A percentile compares a stretch with the other conserved stretches of the same genome.
Evolutionary conservation across 306 rosid genomes (phyloP).

Genomic region (Cucumis hystrix): DNA sequence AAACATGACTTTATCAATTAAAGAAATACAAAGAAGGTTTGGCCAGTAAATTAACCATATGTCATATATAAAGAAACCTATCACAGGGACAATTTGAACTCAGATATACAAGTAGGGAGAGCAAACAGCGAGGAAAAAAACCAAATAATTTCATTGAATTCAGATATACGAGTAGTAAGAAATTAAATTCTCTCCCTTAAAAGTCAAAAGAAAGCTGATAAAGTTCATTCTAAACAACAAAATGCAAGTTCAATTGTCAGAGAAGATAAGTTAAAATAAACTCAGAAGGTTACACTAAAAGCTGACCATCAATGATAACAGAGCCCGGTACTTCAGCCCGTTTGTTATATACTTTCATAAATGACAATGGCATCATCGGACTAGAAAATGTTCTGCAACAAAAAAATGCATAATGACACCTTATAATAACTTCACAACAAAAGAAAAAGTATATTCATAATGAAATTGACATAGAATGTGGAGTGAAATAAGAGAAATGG

Average conservation of each 20-base stretch:
- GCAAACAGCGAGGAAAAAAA: neutral
- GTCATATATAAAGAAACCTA: neutral
- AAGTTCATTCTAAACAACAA: neutral
- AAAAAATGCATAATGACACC: neutral
- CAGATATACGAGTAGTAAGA: no score
- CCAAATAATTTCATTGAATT: neutral
- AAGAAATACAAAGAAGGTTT: neutral
- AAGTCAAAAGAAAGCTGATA: no score
- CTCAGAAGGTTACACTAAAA: neutral
- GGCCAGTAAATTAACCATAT: neutral
- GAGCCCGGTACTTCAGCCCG: constrained; percentile 57
- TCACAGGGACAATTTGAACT: neutral
- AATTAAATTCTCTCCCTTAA: no score
- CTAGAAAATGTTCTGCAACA: constrained; percentile 31
- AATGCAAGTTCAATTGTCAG: neutral
- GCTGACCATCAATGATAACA: constrained; percentile 70
- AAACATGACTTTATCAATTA: neutral
- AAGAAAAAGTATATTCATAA: no score
- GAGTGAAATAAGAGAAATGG: no score
- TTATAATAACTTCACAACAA: no score
- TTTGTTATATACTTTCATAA: constrained; percentile 47
- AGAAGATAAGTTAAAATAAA: neutral
- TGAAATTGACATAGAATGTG: no score
- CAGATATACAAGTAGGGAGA: neutral
- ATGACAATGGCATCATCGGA: constrained; percentile 32